Evolutionary conservation across 805 yeast genomes (phyloP), one percentile per base, ranked within the genome.

Genomic region (Yarrowia sp.): DNA sequence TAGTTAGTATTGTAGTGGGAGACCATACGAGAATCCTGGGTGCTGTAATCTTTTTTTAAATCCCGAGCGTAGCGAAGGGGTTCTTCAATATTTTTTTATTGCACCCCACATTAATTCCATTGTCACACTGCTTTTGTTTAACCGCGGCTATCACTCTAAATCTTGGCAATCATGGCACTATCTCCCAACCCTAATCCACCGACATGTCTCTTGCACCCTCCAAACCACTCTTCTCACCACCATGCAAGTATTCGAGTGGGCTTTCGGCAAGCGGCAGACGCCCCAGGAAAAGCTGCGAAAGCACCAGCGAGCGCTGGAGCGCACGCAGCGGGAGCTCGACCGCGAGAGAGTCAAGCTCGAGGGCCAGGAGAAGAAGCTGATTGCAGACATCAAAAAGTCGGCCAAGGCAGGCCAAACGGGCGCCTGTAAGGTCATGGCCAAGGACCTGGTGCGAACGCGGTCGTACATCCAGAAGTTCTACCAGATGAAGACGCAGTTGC

Each of bases 251-350:
- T 59, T 95, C 72, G 97, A 93, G 75, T 95, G 98, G 98, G 92
- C 91, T 36, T 95, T 95, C 80, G 99, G 99, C 10, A 91, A 92
- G 83, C 86, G 89, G 76, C 81, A 90, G 71, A 92, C 98, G 59
- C 98, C 99, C 11, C 98, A 93, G 77, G 99, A 95, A 80, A 85
- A 92, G 77, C 85, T 95, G 77, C 87, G 98, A 72, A 94, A 87
- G 87, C 96, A 95, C 79, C 99, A 96, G 81, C 82, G 99, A 69
- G 96, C 97, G 7, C 82, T 95, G 36, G 99, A 95, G 75, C 87
- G 93, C 73, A 93, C 98, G 0, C 98, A 92, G 78, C 83, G 99
- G 63, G 99, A 95, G 76, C 82, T 95, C 63, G 92, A 91, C 49
- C 82, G 99, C 70, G 99, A 95, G 78, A 87, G 91, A 69, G 82